phyloP scores from a whole-genome alignment of 2,329 filamentous ascomycete genomes.

The Ceratocystis alfenasii region DNA sequence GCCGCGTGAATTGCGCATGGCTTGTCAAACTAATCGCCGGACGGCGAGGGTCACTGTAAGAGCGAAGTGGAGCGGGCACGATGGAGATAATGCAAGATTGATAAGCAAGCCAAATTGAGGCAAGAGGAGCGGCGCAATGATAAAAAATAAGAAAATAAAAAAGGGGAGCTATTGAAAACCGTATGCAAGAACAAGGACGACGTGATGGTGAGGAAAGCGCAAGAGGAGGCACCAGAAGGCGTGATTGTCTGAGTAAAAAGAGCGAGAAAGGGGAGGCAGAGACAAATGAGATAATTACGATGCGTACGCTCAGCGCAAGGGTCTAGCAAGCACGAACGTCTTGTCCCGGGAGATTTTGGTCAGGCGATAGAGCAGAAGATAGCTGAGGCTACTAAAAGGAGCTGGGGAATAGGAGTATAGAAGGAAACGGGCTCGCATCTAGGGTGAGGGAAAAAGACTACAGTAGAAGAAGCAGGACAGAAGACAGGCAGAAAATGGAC shows the following conservation, averaged over 20 bases:
- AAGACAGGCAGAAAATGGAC: background rate
- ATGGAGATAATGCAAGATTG: background rate
- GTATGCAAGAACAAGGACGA: too few relatives aligned
- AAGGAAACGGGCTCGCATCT: background rate
- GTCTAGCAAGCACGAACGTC: too few relatives aligned
- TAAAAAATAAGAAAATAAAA: too few relatives aligned
- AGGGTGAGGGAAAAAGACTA: background rate
- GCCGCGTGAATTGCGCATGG: constrained; percentile 1
- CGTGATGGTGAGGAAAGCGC: too few relatives aligned
- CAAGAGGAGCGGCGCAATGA: too few relatives aligned
- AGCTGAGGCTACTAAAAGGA: background rate
- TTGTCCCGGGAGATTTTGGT: background rate
- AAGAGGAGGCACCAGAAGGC: too few relatives aligned
- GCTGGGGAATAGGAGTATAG: background rate
- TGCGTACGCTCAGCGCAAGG: too few relatives aligned
- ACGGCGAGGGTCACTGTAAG: background rate
- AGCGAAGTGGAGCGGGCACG: background rate
- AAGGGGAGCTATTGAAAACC: too few relatives aligned
- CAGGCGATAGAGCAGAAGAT: background rate
- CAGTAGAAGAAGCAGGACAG: background rate
- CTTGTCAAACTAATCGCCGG: background rate
- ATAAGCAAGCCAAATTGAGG: too few relatives aligned
- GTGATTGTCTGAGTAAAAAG: too few relatives aligned
- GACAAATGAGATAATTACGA: too few relatives aligned
- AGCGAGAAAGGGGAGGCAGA: too few relatives aligned